Evolutionary conservation across 1,284 basidiomycete genomes (phyloP).

Genomic region (Vanrija sp.): DNA sequence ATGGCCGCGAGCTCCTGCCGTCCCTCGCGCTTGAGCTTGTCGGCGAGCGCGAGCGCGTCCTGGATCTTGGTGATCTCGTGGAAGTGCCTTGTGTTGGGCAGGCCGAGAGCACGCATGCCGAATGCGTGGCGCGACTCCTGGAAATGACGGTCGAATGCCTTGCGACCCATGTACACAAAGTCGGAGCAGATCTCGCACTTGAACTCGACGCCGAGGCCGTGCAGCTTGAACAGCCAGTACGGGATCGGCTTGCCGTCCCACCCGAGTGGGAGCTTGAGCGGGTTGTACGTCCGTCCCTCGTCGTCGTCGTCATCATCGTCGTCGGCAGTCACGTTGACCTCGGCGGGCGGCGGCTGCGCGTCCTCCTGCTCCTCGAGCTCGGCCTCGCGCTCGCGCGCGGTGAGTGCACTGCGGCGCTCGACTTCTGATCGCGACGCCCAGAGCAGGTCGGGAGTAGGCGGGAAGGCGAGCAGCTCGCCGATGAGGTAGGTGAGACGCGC

Average conservation of each 20-base stretch:
- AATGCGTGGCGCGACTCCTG: constrained; percentile 95
- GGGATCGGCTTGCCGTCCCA: constrained; percentile 99
- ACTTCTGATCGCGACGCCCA: constrained; percentile 89
- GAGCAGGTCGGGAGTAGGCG: constrained; percentile 65
- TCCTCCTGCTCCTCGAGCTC: constrained; percentile 79
- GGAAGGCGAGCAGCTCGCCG: constrained; percentile 60
- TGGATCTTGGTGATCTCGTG: constrained; percentile 96
- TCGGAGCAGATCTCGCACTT: constrained; percentile 97
- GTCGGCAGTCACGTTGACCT: constrained; percentile 49
- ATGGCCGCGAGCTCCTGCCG: constrained; percentile 83
- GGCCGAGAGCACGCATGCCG: constrained; percentile 93
- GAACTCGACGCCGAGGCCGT: constrained; percentile 95
- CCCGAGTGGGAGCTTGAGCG: constrained; percentile 91
- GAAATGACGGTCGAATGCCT: constrained; percentile 47
- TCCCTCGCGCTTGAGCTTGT: constrained; percentile 91
- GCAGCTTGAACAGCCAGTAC: constrained; percentile 97
- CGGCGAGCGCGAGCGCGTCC: constrained; percentile 88
- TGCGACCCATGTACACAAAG: constrained; percentile 83
- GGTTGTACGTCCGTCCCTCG: constrained; percentile 94
- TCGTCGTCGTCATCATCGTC: constrained; percentile 82
- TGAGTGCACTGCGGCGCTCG: constrained; percentile 91
- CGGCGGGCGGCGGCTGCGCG: constrained; percentile 55
- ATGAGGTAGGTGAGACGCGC: constrained; percentile 71
- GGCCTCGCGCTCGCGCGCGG: constrained; percentile 90
- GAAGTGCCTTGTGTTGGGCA: constrained; percentile 98